Percentiles rank a stretch among this genome's conserved stretches.
Evolutionary conservation across 2,329 filamentous ascomycete species (phyloP).

Genomic region (Botrytis paeoniae): DNA sequence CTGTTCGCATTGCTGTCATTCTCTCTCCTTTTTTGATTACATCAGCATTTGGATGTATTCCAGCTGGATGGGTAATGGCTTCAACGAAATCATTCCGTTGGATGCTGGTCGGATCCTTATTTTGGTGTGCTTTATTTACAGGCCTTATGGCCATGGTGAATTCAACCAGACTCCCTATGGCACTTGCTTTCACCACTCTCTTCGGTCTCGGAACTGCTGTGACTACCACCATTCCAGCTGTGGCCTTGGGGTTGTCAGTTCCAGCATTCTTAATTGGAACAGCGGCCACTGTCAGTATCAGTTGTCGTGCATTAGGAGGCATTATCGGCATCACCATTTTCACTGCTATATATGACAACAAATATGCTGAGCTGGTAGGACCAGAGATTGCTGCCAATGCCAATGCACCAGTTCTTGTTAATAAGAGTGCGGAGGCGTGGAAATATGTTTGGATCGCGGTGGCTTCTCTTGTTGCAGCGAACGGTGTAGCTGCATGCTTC

Average conservation of each 20-base stretch:
- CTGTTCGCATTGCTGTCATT: conserved; percentile 25
- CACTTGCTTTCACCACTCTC: conserved; percentile 24
- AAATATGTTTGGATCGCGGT: conserved; percentile 28
- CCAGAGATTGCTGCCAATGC: conserved; percentile 17
- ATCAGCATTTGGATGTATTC: conserved; percentile 27
- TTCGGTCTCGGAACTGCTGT: conserved; percentile 26
- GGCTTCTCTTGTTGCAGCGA: conserved; percentile 22
- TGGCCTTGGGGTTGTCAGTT: conserved; percentile 24
- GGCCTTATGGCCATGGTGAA: conserved; percentile 26
- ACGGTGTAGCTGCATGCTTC: conserved; percentile 25
- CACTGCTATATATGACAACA: conserved; percentile 27
- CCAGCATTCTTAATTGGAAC: conserved; percentile 27
- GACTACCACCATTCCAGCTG: conserved; percentile 25
- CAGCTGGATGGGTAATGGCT: conserved; percentile 27
- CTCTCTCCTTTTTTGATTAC: conserved; percentile 25
- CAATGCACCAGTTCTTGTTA: conserved; percentile 18
- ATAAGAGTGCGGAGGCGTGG: conserved; percentile 21
- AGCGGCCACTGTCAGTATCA: conserved; percentile 25
- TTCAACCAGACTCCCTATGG: conserved; percentile 18
- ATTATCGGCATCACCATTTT: conserved; percentile 29
- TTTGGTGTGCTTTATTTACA: conserved; percentile 26
- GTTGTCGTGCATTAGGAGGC: conserved; percentile 24
- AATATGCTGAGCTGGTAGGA: conserved; percentile 23
- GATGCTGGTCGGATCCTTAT: conserved; percentile 22
- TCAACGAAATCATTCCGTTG: conserved; percentile 21